Percentiles rank a stretch among this genome's conserved stretches.
These are phyloP conservation scores for Colletotrichum navitas DNA, from an alignment of 2,329 filamentous ascomycete genomes.

Conservation along the genomic window DNA sequence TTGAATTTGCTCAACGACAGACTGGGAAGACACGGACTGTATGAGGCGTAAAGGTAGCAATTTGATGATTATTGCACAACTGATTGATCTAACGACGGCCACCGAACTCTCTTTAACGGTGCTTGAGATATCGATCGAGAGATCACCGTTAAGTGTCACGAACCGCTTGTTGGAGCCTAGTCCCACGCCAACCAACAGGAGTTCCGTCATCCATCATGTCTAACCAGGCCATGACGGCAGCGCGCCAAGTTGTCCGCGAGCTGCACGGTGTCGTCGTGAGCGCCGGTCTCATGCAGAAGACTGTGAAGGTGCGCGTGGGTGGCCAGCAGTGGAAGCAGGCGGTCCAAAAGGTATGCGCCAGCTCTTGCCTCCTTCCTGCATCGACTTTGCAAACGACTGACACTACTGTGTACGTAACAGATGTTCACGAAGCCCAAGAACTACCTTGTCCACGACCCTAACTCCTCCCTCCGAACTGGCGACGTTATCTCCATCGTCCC, in stretches of 20 bases:
- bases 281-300: slow-evolving; percentile 81
- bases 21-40: background rate
- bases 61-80: background rate
- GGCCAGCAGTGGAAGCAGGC: slow-evolving; percentile 75
- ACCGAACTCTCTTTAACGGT: background rate
- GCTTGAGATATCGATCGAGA: background rate
- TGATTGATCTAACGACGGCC: background rate
- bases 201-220: slow-evolving; percentile 52
- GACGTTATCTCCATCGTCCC: slow-evolving; percentile 80
- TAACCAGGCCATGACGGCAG: slow-evolving; percentile 50
- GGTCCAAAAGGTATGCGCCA: slow-evolving; percentile 40
- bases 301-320: slow-evolving; percentile 82
- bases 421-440: slow-evolving; percentile 74
- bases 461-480: slow-evolving; percentile 77
- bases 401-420: slow-evolving; percentile 53
- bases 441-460: slow-evolving; percentile 83
- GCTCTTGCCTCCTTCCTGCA: background rate
- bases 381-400: background rate
- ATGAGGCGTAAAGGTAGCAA: background rate
- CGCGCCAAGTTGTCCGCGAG: slow-evolving; percentile 62
- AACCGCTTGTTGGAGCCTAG: background rate
- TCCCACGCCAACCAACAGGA: background rate
- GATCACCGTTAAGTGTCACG: background rate
- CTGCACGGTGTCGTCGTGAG: slow-evolving; percentile 80
- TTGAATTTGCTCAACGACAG: slow-evolving; percentile 4